Base-by-base conservation (phyloP, 148 eudicot species). In the Heliosperma pusillum region DNA sequence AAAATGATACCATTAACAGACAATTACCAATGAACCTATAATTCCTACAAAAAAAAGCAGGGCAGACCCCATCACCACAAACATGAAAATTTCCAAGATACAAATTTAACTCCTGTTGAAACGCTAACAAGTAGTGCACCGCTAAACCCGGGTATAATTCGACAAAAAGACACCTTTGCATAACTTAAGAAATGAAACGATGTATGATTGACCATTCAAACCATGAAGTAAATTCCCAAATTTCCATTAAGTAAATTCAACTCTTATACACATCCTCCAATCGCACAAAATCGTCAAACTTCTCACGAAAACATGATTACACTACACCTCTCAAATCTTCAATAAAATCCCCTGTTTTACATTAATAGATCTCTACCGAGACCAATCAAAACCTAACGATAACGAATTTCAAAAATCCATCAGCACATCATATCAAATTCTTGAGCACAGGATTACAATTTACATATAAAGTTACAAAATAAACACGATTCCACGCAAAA, bases 171-270 rank as follows among this genome's bases (percentile, higher is more conserved):
- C 53, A 42, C 40, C 10, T 62, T 27, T 62, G 66, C 66, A 62
- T 25, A 26, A 62, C 24, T 12, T 62, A 9, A 27, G 19, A 62
- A 12, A 12, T 27, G 19, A 25, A 9, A 25, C 47, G 7, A 6
- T 42, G 12, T 17, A 66, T 19, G n/a, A 29, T 16, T 15, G 22
- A 66, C 20, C 16, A 40, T 36, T 30, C 1, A 30, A 66, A 30
- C 13, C 10, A 4, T 3, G 36, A 30, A 33, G 11, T 33, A 68
- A 42, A 21, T 10, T 1, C 19, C 55, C 3, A n/a, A 21, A 68
- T 68, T 42, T 42, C 73, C 30, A 70, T 26, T 15, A 70, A 44
- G 30, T 53, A 44, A 69, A 47, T 24, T 36, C 36, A 47, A 69
- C 33, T 22, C 58, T 4, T 2, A 42, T 47, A 12, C 22, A 9